Evolutionary conservation across 2,329 filamentous ascomycete genomes (phyloP), one percentile per base, ranked within the genome.

Genomic region (Hypoxylon sp.): DNA sequence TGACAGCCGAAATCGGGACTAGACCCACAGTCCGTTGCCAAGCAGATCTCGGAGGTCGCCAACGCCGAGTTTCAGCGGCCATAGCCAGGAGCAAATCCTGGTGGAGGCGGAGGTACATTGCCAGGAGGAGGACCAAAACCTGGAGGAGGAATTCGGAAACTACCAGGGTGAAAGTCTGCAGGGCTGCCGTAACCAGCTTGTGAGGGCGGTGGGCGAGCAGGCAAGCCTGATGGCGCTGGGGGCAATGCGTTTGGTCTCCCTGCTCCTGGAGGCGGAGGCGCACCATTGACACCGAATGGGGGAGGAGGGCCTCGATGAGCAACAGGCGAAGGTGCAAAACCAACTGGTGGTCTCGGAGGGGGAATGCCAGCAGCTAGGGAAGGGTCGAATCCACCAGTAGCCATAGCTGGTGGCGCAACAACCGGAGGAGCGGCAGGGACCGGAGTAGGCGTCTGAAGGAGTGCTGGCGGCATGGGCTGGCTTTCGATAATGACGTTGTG

Each of bases 401-500:
- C 71, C 74, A 77, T 75, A 25, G 62, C 68, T 16, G 74, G 73
- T 2, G 74, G 73, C 7, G 58, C 65, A 21, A 67, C 70, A 32
- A 66, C 66, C 2, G 72, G 55, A 2, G 72, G 63, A 29, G 74
- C 67, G 6, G 73, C 71, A 14, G 73, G 69, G 48, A 75, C 68
- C 34, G 75, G 74, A 21, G 71, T 67, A 29, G 73, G 73, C 5
- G 72, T 76, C 54, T 79, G 83, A 72, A 94, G 87, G 71, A 96
- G 89, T 63, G 89, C 91, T 3, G 91, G 87, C 1, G 93, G 91
- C 54, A 96, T 81, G 21, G 90, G 87, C 75, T 94, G 91, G 2
- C 90, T 87, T 70, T 94, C 91, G 34, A 94, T 91, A 55, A 93
- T 88, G 65, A 99, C 92, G 74, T 97, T 97, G 79, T 97, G 93